These are phyloP conservation scores for Curvularia sp. DNA, from an alignment of 2,329 filamentous ascomycete species.

Conservation along the genomic window DNA sequence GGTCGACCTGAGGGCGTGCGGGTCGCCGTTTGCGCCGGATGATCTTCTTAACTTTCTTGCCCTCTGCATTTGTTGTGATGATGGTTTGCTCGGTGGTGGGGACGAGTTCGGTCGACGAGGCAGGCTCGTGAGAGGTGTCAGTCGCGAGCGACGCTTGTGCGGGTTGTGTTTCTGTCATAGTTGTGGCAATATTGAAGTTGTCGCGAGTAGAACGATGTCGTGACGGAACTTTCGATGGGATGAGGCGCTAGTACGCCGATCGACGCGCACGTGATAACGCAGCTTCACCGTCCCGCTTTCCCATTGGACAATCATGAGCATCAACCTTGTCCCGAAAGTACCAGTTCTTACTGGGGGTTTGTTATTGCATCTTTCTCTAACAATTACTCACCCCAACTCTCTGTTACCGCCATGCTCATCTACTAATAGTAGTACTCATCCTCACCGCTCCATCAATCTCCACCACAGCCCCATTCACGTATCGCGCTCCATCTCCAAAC, in stretches of 20 bases:
- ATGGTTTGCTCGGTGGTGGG: conserved; percentile 40
- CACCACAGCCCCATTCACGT: conserved; percentile 58
- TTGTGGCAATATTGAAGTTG: conserved; percentile 18
- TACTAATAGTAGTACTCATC: conserved; percentile 39
- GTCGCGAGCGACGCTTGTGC: conserved; percentile 31
- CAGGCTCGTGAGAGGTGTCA: conserved; percentile 33
- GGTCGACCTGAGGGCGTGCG: conserved; percentile 88
- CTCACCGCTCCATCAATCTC: conserved; percentile 58
- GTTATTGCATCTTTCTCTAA: background rate
- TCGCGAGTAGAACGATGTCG: conserved; percentile 13
- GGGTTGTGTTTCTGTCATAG: conserved; percentile 35
- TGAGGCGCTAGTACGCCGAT: conserved; percentile 19
- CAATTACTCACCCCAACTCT: background rate
- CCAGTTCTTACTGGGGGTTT: too few species aligned
- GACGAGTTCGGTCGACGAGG: conserved; percentile 35
- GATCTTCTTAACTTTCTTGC: conserved; percentile 85
- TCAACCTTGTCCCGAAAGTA: background rate
- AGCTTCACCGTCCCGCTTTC: background rate
- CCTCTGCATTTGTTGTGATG: conserved; percentile 51
- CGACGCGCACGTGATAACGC: conserved; percentile 58
- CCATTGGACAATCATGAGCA: background rate
- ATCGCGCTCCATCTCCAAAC: conserved; percentile 55
- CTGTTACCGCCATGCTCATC: conserved; percentile 7
- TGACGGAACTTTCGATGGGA: conserved; percentile 28
- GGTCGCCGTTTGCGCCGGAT: conserved; percentile 89